Evolutionary conservation across 768 basidiomycete species (phyloP), one percentile per base, ranked within the genome.

Genomic region (Lentinus brumalis): DNA sequence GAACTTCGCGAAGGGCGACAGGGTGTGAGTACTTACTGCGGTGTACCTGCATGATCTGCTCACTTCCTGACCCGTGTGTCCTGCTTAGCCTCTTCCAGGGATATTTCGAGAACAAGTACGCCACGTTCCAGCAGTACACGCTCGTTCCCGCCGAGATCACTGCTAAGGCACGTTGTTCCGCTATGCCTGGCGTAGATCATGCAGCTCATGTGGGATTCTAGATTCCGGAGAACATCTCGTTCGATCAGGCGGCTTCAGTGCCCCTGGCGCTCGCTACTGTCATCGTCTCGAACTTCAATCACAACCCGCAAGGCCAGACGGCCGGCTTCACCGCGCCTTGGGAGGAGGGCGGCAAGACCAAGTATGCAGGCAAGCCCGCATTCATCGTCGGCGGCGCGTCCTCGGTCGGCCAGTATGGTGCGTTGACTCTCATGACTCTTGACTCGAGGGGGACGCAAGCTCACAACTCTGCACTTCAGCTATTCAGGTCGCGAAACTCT

Each of bases 1-100:
- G 6, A 50, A 64, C 14, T 74, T 76, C 50, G 64, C 62, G 42
- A 71, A 73, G 29, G 81, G 81, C 42, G 77, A 81, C 64, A 74
- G 66, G 55, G 76, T 81, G 76, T 76, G 44, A n/a, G 44, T 16
- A 16, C 2, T 16, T 9, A 9, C 8, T 16, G 15, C 16, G 9
- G 15, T 16, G 14, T 18, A 8, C n/a, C 21, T 16, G 9, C 5
- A 8, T 8, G 44, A 16, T 12, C 21, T 16, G 16, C n/a, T 8
- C 44, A 4, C n/a, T 8, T 31, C 41, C 39, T 44, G 15, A 52
- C 31, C 16, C 10, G 15, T 12, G 35, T 7, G 10, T 0, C 21
- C 6, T 15, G 18, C 21, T 6, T 29, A 63, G 62, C 14, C 21
- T 59, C 2, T 53, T 46, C 30, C 57, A 63, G 30, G 62, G 62